A percentile compares a stretch with the other conserved stretches of the same genome.
Evolutionary conservation across 148 eudicot species (phyloP).

Genomic region (Chenopodium berlandieri): DNA sequence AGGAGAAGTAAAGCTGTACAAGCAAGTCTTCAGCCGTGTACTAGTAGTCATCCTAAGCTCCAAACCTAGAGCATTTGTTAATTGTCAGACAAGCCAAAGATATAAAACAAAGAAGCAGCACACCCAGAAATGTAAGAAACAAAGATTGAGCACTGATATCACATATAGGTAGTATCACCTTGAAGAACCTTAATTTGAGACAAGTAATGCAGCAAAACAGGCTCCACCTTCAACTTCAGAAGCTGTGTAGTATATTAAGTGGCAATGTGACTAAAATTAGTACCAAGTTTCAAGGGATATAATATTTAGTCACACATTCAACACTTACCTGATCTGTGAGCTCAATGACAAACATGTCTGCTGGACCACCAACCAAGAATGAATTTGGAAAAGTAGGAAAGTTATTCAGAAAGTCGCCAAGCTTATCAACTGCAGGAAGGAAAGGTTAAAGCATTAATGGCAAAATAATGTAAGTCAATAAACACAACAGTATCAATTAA

Average conservation of each 20-base stretch:
- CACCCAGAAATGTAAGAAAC: not conserved
- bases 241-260: constrained; percentile 45
- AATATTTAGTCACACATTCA: not conserved
- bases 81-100: constrained; percentile 5
- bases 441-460: constrained; percentile 15
- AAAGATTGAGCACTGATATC: not conserved
- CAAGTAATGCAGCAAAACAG: constrained; percentile 87
- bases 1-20: constrained; percentile 96
- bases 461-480: not conserved
- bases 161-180: constrained; percentile 40
- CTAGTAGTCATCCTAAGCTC: constrained; percentile 90
- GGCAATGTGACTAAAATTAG: constrained; percentile 9
- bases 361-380: constrained; percentile 81
- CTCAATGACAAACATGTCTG: constrained; percentile 82
- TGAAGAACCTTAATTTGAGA: constrained; percentile 68
- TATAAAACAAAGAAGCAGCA: not conserved
- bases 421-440: constrained; percentile 57
- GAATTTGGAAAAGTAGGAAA: constrained; percentile 85
- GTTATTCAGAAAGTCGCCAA: constrained; percentile 62
- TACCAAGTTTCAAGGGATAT: not conserved
- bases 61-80: constrained; percentile 47
- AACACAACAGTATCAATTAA: not conserved
- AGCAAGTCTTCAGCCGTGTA: constrained; percentile 85
- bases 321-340: constrained; percentile 77
- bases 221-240: constrained; percentile 92